Base-by-base conservation (phyloP, 805 yeast genomes). In the Ogataea polymorpha region DNA sequence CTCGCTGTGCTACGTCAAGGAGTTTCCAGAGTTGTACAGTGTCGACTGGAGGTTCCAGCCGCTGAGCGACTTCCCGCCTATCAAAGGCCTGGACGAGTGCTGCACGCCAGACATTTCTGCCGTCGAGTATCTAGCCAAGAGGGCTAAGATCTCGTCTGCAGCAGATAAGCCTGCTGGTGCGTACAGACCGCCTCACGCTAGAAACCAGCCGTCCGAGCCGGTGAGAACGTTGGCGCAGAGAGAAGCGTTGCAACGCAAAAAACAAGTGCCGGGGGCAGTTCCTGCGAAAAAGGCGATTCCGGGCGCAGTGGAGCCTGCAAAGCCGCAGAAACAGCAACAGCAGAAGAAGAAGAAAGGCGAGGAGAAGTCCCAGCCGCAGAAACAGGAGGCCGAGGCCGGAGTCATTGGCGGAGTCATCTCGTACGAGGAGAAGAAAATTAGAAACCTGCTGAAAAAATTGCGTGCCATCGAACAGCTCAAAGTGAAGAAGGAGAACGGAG, bases 111-210 rank as follows among this genome's bases (percentile, higher is more conserved):
- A 91, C 59, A 67, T 68, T 41, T 78, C 86, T 32, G 96, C 89
- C 15, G 67, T 72, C 31, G 86, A 78, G 42, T 78, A 68, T 54
- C 53, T 73, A 50, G 70, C 69, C 25, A 71, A 71, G 51, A 65
- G 65, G 35, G 63, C 64, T 13, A 55, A 55, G 30, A 53, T 59
- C 28, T 55, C 65, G 8, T 59, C 64, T 6, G 50, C 47, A 6
- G 42, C 46, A 13, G 50, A 49, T 40, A 83, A 82, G 59, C 82
- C 90, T 39, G 74, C 78, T 23, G 96, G 96, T 39, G 98, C 97
- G 30, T 93, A 93, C 63, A 79, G 95, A 62, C 99, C 99, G 17
- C 99, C 99, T 2, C 96, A 89, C 63, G 96, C 97, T 9, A 59
- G 66, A 62, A 71, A 63, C 35, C 58, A 61, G 14, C 62, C 67